A percentile compares a stretch with the other conserved stretches of the same genome.
These are phyloP conservation scores for Solanum gandarillasii DNA, from an alignment of 257 asterid genomes.

Conservation along the genomic window DNA sequence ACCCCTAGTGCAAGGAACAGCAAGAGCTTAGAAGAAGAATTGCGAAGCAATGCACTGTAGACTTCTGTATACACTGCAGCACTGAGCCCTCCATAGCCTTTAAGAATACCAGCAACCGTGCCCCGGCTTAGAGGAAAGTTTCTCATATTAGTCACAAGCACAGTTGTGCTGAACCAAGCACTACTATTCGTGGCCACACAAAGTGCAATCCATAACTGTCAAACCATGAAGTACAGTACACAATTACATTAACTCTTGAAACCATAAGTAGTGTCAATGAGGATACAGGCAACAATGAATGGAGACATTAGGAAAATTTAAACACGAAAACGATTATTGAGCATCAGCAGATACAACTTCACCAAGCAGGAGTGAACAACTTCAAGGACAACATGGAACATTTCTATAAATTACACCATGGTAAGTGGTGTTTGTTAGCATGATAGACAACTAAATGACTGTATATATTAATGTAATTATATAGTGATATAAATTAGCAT, in stretches of 20 bases:
- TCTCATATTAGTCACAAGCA: constrained; percentile 69
- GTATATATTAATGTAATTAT: too few relatives aligned
- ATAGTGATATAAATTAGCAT: too few relatives aligned
- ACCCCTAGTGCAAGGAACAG: constrained; percentile 45
- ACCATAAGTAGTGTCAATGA: not conserved
- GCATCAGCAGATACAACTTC: not conserved
- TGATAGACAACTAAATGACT: too few relatives aligned
- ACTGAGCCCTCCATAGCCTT: constrained; percentile 63
- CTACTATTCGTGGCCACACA: constrained; percentile 50
- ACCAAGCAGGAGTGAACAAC: not conserved
- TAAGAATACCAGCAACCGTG: constrained; percentile 60
- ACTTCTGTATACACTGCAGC: constrained; percentile 62
- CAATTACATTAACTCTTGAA: not conserved
- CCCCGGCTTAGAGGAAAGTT: constrained; percentile 70
- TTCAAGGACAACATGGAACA: not conserved
- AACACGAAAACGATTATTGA: not conserved
- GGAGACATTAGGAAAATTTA: not conserved
- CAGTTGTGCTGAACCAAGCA: constrained; percentile 64
- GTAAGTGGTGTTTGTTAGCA: not conserved
- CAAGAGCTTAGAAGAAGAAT: constrained; percentile 44
- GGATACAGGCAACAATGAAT: not conserved
- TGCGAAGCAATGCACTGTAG: constrained; percentile 35
- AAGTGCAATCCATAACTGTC: constrained; percentile 61
- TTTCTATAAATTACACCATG: not conserved
- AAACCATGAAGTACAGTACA: not conserved